A percentile compares a stretch with the other conserved stretches of the same genome.
Conservation (phyloP, 768 basidiomycete genomes). For the Tephrocybe sp. region DNA sequence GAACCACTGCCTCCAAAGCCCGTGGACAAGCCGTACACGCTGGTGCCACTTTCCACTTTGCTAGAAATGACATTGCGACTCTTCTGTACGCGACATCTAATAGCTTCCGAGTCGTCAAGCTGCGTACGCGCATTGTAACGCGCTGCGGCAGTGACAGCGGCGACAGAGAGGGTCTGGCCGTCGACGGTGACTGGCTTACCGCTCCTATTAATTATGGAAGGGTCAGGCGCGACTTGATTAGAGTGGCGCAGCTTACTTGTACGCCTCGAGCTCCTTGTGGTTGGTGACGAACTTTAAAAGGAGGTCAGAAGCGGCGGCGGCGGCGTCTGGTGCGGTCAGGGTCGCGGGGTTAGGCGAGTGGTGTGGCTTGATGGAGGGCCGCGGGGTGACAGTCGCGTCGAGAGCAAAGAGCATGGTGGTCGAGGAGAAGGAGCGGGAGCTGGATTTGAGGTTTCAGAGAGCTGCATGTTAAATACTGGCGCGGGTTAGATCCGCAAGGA, state of each 20-base stretch:
- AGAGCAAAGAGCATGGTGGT: conserved; percentile 23
- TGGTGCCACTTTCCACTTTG: conserved; percentile 65
- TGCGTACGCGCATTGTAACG: conserved; percentile 38
- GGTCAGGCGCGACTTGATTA: background rate
- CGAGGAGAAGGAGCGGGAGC: background rate
- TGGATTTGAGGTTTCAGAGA: conserved; percentile 3
- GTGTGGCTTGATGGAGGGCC: background rate
- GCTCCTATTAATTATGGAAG: conserved; percentile 29
- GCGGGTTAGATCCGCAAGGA: conserved; percentile 9
- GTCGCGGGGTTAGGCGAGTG: conserved; percentile 15
- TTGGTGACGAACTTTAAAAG: conserved; percentile 42
- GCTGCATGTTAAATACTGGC: conserved; percentile 17
- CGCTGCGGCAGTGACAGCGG: conserved; percentile 53
- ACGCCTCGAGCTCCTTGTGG: conserved; percentile 50
- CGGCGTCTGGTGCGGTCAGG: background rate
- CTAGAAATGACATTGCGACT: conserved; percentile 65
- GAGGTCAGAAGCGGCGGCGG: conserved; percentile 17
- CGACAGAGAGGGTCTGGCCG: conserved; percentile 55
- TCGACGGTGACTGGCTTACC: conserved; percentile 50
- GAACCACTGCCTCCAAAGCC: conserved; percentile 74
- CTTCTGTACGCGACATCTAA: conserved; percentile 51
- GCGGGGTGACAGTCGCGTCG: conserved; percentile 20
- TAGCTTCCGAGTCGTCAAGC: conserved; percentile 23
- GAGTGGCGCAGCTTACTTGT: conserved; percentile 41
- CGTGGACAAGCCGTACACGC: conserved; percentile 80